Evolutionary conservation across 345 rosid genomes (phyloP), one percentile per base, ranked within the genome.

Genomic region (Dovyalis caffra): DNA sequence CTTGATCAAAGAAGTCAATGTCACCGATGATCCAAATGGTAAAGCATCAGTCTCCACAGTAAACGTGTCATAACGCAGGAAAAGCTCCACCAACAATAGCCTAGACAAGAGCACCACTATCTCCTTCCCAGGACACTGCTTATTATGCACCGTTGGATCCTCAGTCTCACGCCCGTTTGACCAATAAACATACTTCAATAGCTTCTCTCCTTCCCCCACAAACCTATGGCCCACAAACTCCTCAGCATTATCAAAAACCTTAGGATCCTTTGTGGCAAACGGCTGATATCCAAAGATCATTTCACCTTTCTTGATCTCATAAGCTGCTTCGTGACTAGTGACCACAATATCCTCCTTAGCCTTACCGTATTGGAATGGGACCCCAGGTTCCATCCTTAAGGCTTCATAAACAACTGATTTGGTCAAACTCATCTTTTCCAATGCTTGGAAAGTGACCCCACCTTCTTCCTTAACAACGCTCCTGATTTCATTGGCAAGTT

Each of bases 281-380:
- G 90, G 78, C 34, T 85, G 87, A 81, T 82, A 87, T 26, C 90
- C 90, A n/a, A 75, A 85, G 29, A 87, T 29, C 85, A 85, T 85
- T 57, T 85, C 86, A 0, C 88, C 90, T 71, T 83, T 85, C 78
- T 80, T 80, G 72, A 87, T 79, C 80, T 76, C 75, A 37, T 68
- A 87, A 4, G 84, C 77, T 0, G 87, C 88, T 2, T 85, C 88
- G 31, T 85, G 90, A 79, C 86, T 85, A 1, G 35, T 70, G 64
- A 87, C 68, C 67, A 85, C 84, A 38, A 82, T 56, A 56, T 85
- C 85, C 31, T 33, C 77, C 81, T 71, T 85, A 0, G 88, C 88
- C 74, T 75, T 80, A 1, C 76, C 86, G 77, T 87, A 85, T 60
- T 85, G 87, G 85, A 69, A 83, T 8, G 83, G 88, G 20, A 87